Evolutionary conservation across 495 filamentous ascomycete species (phyloP), one percentile per base, ranked within the genome.

Genomic region (Collariella sp.): DNA sequence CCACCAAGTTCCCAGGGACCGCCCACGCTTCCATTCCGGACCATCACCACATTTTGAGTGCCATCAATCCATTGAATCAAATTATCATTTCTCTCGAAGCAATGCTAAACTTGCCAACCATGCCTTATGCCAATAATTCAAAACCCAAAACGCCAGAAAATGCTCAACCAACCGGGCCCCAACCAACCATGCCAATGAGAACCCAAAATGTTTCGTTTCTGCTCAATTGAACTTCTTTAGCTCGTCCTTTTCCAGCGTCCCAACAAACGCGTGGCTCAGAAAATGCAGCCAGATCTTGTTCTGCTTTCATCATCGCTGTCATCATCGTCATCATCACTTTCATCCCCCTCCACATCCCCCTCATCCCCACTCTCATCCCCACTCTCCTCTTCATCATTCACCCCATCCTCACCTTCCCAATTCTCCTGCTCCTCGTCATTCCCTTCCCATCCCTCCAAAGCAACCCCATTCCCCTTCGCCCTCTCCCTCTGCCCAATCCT

Each of bases 191-290:
- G 42, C 26, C 20, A 16, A 48, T 11, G 15, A 11, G 5, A 6
- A 52, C n/a, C 18, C 18, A 24, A 22, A 22, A 23, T 23, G 7
- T 1, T n/a, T 7, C 40, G 20, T 9, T 6, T 12, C n/a, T 2
- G 1, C 19, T 58, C 52, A 64, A 10, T 7, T 19, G 13, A 72
- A 53, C 43, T 78, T 68, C 50, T 73, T 68, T 31, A 86, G 59
- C 22, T 89, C 83, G 26, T 83, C 72, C 46, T 76, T 70, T 55
- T 82, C 75, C 60, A 83, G 70, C 15, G 81, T 86, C 19, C 85
- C 81, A 19, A 93, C 85, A 73, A 93, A 95, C 0, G 90, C 90
- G 38, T 88, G 81, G 22, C 71, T 67, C 16, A 94, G 67, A 64
- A 96, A 96, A 10, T 84, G 76, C 45, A 81, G 76, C 90, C 90